Evolutionary conservation across 176 grass and related monocot genomes (phyloP).

Genomic region (Bolboschoenus planiculmis): DNA sequence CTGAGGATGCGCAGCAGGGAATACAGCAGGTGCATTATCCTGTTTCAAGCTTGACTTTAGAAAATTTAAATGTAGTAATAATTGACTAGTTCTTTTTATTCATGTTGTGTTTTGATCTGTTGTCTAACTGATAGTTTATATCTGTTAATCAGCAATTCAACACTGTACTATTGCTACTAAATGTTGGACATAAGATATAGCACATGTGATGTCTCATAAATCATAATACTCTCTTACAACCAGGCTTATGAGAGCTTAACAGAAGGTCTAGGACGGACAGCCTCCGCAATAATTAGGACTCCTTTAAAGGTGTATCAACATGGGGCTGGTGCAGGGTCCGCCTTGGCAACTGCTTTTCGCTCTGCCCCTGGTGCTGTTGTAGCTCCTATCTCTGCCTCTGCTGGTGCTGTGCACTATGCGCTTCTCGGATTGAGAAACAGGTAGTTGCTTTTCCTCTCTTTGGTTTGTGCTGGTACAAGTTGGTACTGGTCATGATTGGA

Average conservation of each 20-base stretch:
- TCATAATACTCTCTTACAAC: constrained; percentile 7
- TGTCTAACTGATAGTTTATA: background rate
- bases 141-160: background rate
- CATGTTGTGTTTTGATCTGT: background rate
- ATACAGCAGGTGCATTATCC: constrained; percentile 60
- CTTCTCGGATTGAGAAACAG: constrained; percentile 89
- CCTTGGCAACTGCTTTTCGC: constrained; percentile 68
- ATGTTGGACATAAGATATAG: background rate
- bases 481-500: background rate
- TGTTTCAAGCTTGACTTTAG: background rate
- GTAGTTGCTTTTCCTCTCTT: constrained; percentile 24
- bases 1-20: constrained; percentile 81
- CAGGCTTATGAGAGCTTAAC: constrained; percentile 95
- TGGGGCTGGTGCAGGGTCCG: constrained; percentile 64
- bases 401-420: constrained; percentile 65
- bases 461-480: background rate
- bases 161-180: background rate
- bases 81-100: background rate
- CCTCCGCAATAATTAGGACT: constrained; percentile 69
- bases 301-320: constrained; percentile 94
- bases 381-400: constrained; percentile 80
- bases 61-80: background rate
- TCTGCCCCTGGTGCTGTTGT: constrained; percentile 82
- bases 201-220: constrained; percentile 3
- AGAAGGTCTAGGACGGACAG: constrained; percentile 68